These are phyloP conservation scores for Trichoderma afroharzianum DNA, from an alignment of 2,329 filamentous ascomycete genomes.

Conservation along the genomic window DNA sequence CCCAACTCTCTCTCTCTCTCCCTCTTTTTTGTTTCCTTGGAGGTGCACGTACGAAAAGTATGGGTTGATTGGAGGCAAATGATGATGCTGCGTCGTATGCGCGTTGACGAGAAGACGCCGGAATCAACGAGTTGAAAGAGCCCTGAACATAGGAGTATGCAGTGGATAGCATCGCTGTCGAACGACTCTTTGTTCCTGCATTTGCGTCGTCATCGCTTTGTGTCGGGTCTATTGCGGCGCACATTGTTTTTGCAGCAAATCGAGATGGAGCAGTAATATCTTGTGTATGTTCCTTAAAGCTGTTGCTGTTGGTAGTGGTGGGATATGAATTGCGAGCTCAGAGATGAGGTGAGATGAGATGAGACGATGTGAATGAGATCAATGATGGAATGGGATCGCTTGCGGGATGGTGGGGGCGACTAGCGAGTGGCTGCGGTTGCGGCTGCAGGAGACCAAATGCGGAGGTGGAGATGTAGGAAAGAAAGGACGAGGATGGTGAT, in stretches of 20 bases:
- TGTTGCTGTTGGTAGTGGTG: neutral
- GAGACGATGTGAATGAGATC: neutral
- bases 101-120: conserved; percentile 57
- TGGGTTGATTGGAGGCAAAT: conserved; percentile 62
- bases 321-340: neutral
- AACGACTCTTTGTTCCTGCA: neutral
- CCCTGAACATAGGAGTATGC: conserved; percentile 41
- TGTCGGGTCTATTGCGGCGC: neutral
- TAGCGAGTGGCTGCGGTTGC: neutral
- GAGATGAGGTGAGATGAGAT: neutral
- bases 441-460: neutral
- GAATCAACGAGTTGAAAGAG: conserved; percentile 50
- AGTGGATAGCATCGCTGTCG: neutral
- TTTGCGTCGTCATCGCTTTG: neutral
- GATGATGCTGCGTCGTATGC: conserved; percentile 49
- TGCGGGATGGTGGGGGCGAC: neutral
- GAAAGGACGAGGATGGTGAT: neutral
- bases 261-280: neutral
- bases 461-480: neutral
- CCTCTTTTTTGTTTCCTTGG: neutral
- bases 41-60: conserved; percentile 58
- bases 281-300: neutral
- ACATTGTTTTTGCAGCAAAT: neutral
- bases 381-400: neutral
- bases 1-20: neutral